Base-by-base conservation (phyloP, 345 rosid genomes). In the Pugionium dolabratum region DNA sequence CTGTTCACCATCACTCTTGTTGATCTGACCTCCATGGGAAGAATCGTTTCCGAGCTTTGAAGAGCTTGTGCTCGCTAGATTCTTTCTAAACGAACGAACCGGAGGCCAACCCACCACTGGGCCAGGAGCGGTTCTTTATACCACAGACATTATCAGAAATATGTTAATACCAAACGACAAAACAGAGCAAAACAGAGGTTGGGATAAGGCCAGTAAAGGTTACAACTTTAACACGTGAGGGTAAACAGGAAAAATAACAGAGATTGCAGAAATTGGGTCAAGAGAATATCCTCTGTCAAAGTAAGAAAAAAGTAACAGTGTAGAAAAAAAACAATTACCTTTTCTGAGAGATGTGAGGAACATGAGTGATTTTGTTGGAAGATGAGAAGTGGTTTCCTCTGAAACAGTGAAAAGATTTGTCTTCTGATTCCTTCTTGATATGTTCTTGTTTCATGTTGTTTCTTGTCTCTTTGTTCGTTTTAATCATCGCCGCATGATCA, bases 101-200 rank as follows among this genome's bases (percentile, higher is more conserved):
- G 18, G 18, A 18, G 18, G 18, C 18, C 18, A 18, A 18, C 18
- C 18, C 18, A 18, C 18, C 18, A 18, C 18, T 71, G 97, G 86
- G 72, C 89, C 90, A 67, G 98, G 91, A 54, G 99, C 97, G 55
- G 85, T 82, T 78, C 99, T 93, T 78, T 11, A 11, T 2, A 57
- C 30, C 58, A 58, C 0, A 18, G 18, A 45, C 49, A 54, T 0
- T 31, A 9, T 36, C 44, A 55, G 2, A 56, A 49, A 5, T 41
- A 57, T 35, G 71, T 71, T 11, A 72, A 29, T 5, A 65, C 47
- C 42, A 54, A 18, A 51, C 5, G 8, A 44, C 25, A 42, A 26
- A 47, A 31, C 58, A 35, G 46, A 54, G 33, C 6, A 71, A 37
- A 69, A 0, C 61, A 62, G 57, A 54, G 49, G 47, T 10, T 28